Conservation (phyloP, 495 filamentous ascomycete species). For the Amorphotheca resinae region DNA sequence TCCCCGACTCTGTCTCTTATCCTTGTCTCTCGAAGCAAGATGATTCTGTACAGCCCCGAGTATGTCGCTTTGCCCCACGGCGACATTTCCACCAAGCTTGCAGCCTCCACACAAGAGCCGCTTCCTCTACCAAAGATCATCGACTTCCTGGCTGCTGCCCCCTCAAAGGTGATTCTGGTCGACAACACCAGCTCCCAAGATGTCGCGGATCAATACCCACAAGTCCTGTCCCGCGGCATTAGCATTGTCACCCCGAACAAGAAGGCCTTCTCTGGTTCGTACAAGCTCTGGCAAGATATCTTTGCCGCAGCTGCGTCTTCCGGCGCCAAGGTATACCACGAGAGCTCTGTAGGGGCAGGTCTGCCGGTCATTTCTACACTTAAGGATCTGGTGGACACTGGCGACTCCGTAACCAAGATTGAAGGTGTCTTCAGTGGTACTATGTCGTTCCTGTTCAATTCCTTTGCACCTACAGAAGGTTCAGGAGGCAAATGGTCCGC, state of each 20-base stretch:
- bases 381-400: conserved; percentile 77
- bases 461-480: conserved; percentile 66
- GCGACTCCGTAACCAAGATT: conserved; percentile 75
- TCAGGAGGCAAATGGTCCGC: conserved; percentile 66
- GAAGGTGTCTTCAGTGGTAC: conserved; percentile 96
- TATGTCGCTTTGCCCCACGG: conserved; percentile 44
- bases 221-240: conserved; percentile 65
- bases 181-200: conserved; percentile 87
- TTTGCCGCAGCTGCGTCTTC: conserved; percentile 48
- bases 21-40: conserved; percentile 70
- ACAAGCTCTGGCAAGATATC: conserved; percentile 71
- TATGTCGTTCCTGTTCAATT: conserved; percentile 94
- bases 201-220: conserved; percentile 67
- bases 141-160: conserved; percentile 55
- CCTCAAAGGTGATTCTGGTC: conserved; percentile 63
- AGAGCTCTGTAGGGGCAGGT: conserved; percentile 84
- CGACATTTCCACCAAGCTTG: conserved; percentile 41
- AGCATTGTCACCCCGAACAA: conserved; percentile 94
- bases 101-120: conserved; percentile 42
- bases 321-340: conserved; percentile 77
- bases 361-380: conserved; percentile 86
- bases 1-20: conserved; percentile 53
- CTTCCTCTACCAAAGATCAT: conserved; percentile 53
- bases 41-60: conserved; percentile 52
- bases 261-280: conserved; percentile 76